Evolutionary conservation across 1,284 basidiomycete species (phyloP), one percentile per base, ranked within the genome.

Genomic region (Apiotrichum mycotoxinovorans): DNA sequence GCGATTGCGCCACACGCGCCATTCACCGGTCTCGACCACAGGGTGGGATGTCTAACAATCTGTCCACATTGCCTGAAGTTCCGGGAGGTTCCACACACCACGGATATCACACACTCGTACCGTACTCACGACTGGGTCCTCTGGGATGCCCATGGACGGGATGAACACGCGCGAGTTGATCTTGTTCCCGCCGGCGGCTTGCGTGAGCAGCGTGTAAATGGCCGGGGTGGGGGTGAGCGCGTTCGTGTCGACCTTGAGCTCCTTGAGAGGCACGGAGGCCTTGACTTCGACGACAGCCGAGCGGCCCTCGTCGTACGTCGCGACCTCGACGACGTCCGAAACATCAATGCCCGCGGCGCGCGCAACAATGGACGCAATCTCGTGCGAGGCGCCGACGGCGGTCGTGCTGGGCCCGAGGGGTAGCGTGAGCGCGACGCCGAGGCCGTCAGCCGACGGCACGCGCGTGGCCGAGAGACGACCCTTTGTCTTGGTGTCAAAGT

Each of bases 81-180:
- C n/a, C n/a, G n/a, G n/a, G n/a, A n/a, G n/a, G n/a, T n/a, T n/a
- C n/a, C n/a, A n/a, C n/a, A n/a, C n/a, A n/a, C n/a, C n/a, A n/a
- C n/a, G n/a, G n/a, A n/a, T n/a, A n/a, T n/a, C n/a, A n/a, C n/a
- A n/a, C n/a, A n/a, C n/a, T 25, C 9, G 41, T 42, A 4, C 22
- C 12, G n/a, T n/a, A 69, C 70, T 64, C 46, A 73, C 72, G 7
- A 74, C 68, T 26, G 68, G 64, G 58, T 74, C 72, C 52, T 74
- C 72, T 26, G 63, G 62, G 26, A 70, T 58, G 2, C 65, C 68
- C 3, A 68, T 23, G 3, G 58, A 58, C 2, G 67, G 65, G 2
- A 44, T 64, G 53, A 70, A 69, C 25, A 71, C 67, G 43, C 72
- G 53, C 15, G 65, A 67, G 43, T 63, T 56, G 54, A 62, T 52